A percentile compares a stretch with the other conserved stretches of the same genome.
Conservation (phyloP, 495 filamentous ascomycete genomes). For the Penicillium pancosmium region DNA sequence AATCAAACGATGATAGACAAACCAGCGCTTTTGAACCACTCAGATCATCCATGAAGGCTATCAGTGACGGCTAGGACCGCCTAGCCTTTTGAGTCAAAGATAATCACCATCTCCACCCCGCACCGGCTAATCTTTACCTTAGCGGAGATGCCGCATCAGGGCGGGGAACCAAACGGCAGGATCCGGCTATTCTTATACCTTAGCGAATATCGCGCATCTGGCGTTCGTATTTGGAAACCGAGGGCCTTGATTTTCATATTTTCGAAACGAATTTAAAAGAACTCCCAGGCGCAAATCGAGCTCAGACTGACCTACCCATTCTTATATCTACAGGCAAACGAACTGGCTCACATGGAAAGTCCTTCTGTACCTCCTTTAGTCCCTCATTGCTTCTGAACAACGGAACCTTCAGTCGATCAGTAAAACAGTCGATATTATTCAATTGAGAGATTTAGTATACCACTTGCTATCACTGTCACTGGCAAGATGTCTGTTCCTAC, state of each 20-base stretch:
- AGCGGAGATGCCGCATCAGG: slow-evolving; percentile 15
- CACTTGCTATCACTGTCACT: background rate
- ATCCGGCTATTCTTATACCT: slow-evolving; percentile 30
- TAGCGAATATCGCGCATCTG: slow-evolving; percentile 24
- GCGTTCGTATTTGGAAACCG: background rate
- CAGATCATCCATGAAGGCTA: too few relatives aligned
- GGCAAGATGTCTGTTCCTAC: slow-evolving; percentile 6
- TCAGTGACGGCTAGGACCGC: too few relatives aligned
- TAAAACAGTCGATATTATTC: too few relatives aligned
- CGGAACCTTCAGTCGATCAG: too few relatives aligned
- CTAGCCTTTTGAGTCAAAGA: slow-evolving; percentile 6
- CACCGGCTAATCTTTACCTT: slow-evolving; percentile 31
- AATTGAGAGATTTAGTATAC: background rate
- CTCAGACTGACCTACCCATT: background rate
- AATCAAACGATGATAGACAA: too few relatives aligned
- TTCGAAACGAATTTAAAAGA: background rate
- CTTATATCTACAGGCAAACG: background rate
- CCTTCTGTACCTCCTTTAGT: too few relatives aligned
- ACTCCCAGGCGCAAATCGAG: background rate
- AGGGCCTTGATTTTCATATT: background rate
- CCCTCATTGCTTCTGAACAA: too few relatives aligned
- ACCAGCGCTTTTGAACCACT: too few relatives aligned
- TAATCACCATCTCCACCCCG: slow-evolving; percentile 1
- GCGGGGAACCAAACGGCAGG: slow-evolving; percentile 9
- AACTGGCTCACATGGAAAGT: too few relatives aligned